Evolutionary conservation across 441 rosid species (phyloP).

Genomic region (Oxalis stricta): DNA sequence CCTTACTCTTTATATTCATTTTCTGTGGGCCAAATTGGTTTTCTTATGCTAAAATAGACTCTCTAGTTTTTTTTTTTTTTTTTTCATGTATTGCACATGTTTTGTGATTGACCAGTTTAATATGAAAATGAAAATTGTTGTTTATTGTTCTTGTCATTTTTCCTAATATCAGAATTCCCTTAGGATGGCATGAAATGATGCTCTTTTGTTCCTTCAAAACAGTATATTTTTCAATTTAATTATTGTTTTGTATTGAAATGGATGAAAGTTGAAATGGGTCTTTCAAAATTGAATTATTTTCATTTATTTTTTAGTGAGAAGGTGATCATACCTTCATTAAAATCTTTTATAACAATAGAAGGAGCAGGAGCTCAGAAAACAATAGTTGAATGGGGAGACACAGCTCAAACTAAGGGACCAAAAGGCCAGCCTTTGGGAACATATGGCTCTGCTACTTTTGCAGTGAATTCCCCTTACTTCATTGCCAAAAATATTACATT

Average conservation of each 20-base stretch:
- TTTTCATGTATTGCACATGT: too few relatives aligned
- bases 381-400: slow-evolving; percentile 90
- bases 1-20: background rate
- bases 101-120: too few relatives aligned
- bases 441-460: slow-evolving; percentile 72
- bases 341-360: slow-evolving; percentile 73
- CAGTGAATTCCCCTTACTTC: slow-evolving; percentile 77
- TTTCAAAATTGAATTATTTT: background rate
- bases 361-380: slow-evolving; percentile 94
- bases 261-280: slow-evolving; percentile 4
- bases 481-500: slow-evolving; percentile 90
- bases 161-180: background rate
- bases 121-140: too few relatives aligned
- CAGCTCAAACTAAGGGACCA: slow-evolving; percentile 71
- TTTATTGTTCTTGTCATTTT: slow-evolving; percentile 16
- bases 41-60: slow-evolving; percentile 10
- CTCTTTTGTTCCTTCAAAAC: background rate
- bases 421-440: slow-evolving; percentile 72
- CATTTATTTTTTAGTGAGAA: too few relatives aligned
- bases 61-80: too few relatives aligned
- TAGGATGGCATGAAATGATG: background rate
- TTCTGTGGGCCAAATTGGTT: slow-evolving; percentile 10
- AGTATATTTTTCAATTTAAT: background rate
- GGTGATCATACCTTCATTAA: slow-evolving; percentile 68
- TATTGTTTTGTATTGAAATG: background rate